Evolutionary conservation across 495 filamentous ascomycete genomes (phyloP), one percentile per base, ranked within the genome.

Genomic region (Tuber borchii): DNA sequence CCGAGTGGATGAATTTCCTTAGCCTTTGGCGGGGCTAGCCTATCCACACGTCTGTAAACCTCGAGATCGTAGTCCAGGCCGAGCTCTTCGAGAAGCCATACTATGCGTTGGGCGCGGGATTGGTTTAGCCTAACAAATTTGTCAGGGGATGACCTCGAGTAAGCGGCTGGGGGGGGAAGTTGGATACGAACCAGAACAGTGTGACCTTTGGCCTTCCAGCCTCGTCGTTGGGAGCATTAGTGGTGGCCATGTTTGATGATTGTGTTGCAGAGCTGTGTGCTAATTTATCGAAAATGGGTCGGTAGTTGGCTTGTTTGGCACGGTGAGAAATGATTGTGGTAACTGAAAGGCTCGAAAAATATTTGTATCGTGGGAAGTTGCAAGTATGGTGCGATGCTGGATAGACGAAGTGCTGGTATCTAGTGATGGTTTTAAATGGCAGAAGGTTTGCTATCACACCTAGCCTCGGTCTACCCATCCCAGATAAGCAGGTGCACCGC

Each of bases 71-170:
- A 97, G 70, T 90, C 85, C 42, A 97, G 73, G n/a, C 89, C 85
- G 73, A 95, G 89, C 78, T 95, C 93, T 84, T 95, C 92, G 71
- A 97, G 89, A 61, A 97, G 89, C 93, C 93, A 97, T 68, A 95
- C 86, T 77, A 97, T 92, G 70, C 93, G 90, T 77, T 97, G 93
- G 72, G 92, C 89, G 74, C 94, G 93, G 61, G 92, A 94, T 74
- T 89, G 84, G 73, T 93, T 87, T 72, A 93, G 90, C 92, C 92
- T 93, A 76, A 56, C 39, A 20, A 48, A 48, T 73, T 39, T 17
- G 34, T 75, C 51, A 78, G 71, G 31, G 48, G 26, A 70, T 37
- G 51, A n/a, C 37, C 20, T 69, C 40, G 42, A 46, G 72, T 39
- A 17, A 34, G 39, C 9, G 51, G 44, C 14, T 16, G 70, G 71